These are phyloP conservation scores for Lepidium campestre DNA, from an alignment of 441 rosid genomes.

Conservation along the genomic window DNA sequence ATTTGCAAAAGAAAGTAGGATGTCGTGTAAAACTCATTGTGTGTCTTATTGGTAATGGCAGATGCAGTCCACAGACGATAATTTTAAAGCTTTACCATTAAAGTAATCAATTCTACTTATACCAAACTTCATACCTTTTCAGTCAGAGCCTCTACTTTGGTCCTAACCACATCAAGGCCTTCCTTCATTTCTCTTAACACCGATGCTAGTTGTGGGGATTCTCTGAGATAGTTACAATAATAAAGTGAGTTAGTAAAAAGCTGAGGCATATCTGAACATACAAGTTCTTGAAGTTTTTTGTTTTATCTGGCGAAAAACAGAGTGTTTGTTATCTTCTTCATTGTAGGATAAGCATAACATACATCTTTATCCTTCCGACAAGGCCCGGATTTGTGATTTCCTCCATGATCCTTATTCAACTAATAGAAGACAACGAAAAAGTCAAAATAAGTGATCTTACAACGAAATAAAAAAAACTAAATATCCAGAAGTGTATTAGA, in stretches of 20 bases:
- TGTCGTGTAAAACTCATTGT: not conserved
- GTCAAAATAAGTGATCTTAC: too few species aligned
- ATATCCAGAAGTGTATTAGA: too few species aligned
- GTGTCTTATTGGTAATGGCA: not conserved
- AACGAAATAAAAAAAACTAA: too few species aligned
- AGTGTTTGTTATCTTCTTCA: not conserved
- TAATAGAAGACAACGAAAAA: too few species aligned
- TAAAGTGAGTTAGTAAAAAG: not conserved
- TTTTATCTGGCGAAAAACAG: not conserved
- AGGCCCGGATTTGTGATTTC: constrained; percentile 5
- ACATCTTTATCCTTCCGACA: constrained; percentile 14
- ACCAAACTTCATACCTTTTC: constrained; percentile 44
- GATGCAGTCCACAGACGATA: not conserved
- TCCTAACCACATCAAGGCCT: constrained; percentile 61
- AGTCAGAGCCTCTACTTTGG: constrained; percentile 69
- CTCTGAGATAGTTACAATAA: constrained; percentile 34
- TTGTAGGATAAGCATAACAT: constrained; percentile 5
- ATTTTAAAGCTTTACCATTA: not conserved
- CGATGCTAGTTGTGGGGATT: constrained; percentile 54
- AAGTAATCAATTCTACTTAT: not conserved
- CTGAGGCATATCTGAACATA: not conserved
- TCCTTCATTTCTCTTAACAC: constrained; percentile 72
- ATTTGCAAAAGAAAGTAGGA: not conserved
- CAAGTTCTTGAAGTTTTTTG: not conserved
- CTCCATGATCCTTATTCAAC: constrained; percentile 13